Conservation (phyloP, 331 rosid species). For the Ulmus americana region DNA sequence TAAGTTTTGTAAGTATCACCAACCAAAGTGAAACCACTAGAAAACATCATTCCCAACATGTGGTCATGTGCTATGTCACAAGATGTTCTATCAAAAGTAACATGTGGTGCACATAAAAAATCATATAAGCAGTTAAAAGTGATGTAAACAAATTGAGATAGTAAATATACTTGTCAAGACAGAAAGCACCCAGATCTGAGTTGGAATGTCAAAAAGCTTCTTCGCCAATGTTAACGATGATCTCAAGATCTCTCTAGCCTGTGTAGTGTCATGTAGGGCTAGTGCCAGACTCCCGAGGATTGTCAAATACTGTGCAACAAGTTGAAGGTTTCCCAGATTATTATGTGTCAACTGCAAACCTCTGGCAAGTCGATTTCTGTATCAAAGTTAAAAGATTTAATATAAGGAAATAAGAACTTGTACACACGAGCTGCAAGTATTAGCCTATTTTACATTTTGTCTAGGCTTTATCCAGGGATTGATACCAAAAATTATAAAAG, state of each 20-base stretch:
- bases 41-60: conserved; percentile 4
- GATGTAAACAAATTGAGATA: background rate
- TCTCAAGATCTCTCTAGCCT: conserved; percentile 92
- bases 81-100: too few relatives aligned
- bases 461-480: background rate
- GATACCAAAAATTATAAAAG: background rate
- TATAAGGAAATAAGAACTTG: too few relatives aligned
- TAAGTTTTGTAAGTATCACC: background rate
- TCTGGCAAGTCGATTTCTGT: conserved; percentile 88
- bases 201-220: conserved; percentile 86
- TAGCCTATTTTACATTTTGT: background rate
- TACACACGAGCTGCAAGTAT: conserved; percentile 4
- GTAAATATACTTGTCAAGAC: conserved; percentile 63
- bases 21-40: conserved; percentile 3
- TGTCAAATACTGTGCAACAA: conserved; percentile 87
- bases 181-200: conserved; percentile 95
- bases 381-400: conserved; percentile 17
- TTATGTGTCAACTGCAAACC: conserved; percentile 88
- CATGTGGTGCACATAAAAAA: conserved; percentile 11
- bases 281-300: conserved; percentile 93
- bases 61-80: too few relatives aligned
- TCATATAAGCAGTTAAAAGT: background rate
- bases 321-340: conserved; percentile 94
- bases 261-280: conserved; percentile 71
- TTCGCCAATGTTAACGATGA: conserved; percentile 94